Evolutionary conservation across 495 filamentous ascomycete species (phyloP), one percentile per base, ranked within the genome.

Genomic region (Pyrenula aspistea): DNA sequence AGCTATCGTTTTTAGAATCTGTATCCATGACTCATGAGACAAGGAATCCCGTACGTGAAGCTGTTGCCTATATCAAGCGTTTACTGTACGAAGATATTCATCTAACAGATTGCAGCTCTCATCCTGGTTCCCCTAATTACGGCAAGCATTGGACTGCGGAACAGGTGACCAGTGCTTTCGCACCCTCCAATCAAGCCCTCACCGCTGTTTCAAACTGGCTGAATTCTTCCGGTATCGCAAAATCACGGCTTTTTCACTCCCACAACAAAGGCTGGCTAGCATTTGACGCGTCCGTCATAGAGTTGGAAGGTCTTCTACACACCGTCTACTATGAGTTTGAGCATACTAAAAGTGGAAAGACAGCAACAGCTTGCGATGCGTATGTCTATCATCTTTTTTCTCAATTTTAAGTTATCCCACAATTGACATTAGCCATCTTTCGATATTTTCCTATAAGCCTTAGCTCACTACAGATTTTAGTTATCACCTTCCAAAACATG

Each of bases 311-410:
- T 8, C 71, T 86, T 0, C 75, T 86, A 53, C 68, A 76, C 56
- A 79, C 83, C 2, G 69, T 82, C 57, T 86, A 84, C 60, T 76
- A 80, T 57, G 57, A 78, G 49, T 83, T 83, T 62, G 67, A 77
- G 56, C 78, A 85, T 58, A 52, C 61, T 4, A 53, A 53, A 36
- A 70, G 65, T 47, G 70, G 67, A 12, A 71, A 73, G 23, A 66
- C 69, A 22, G 75, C 75, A 22, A 68, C 81, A 57, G 77, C 76
- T 15, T 80, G 77, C 56, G 70, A 76, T 22, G 63, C 68, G 62
- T 73, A 63, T 56, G 68, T 56, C n/a, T 2, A 10, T 23, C 8
- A 10, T n/a, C 12, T 8, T 11, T 10, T 21, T 23, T 51, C 4
- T 21, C n/a, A 49, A 25, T 51, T 36, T n/a, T n/a, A n/a, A n/a